Percentiles rank a stretch among this genome's conserved stretches.
Evolutionary conservation across 352 stramenopile genomes (phyloP).

Genomic region (Hyaloperonospora brassicae): DNA sequence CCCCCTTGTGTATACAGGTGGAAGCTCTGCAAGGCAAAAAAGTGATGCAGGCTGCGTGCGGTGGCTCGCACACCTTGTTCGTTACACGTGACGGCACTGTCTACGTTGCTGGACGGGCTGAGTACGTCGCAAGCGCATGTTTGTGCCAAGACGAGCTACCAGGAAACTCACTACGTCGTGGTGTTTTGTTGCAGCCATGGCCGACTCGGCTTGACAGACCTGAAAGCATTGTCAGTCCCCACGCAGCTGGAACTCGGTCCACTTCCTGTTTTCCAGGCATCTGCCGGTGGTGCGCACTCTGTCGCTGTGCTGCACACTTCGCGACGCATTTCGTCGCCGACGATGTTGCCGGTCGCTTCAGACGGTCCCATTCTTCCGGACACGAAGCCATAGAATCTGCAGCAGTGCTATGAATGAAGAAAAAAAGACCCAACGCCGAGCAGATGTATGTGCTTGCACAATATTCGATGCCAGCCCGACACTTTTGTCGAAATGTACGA

Average conservation of each 20-base stretch:
- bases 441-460: no score
- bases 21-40: slow-evolving; percentile 51
- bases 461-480: no score
- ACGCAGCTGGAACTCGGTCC: slow-evolving; percentile 44
- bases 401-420: no score
- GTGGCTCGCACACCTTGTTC: slow-evolving; percentile 81
- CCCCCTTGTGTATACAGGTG: slow-evolving; percentile 22
- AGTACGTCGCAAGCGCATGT: slow-evolving; percentile 40
- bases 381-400: slow-evolving; percentile 15
- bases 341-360: slow-evolving; percentile 40
- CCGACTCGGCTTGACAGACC: slow-evolving; percentile 46
- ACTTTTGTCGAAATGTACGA: no score
- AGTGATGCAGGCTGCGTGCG: slow-evolving; percentile 70
- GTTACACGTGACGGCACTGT: slow-evolving; percentile 78
- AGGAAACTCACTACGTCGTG: slow-evolving; percentile 5
- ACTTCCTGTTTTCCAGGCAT: slow-evolving; percentile 60
- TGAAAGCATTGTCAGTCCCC: slow-evolving; percentile 47
- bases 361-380: slow-evolving; percentile 20
- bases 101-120: slow-evolving; percentile 72
- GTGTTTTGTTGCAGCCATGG: slow-evolving; percentile 40
- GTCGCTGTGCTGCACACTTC: slow-evolving; percentile 62
- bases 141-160: not conserved
- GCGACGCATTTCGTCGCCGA: slow-evolving; percentile 44
- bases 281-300: slow-evolving; percentile 65
- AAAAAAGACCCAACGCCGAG: no score